A percentile compares a stretch with the other conserved stretches of the same genome.
phyloP scores from a whole-genome alignment of 2,329 filamentous ascomycete species.

The Pestalotiopsis sp. region DNA sequence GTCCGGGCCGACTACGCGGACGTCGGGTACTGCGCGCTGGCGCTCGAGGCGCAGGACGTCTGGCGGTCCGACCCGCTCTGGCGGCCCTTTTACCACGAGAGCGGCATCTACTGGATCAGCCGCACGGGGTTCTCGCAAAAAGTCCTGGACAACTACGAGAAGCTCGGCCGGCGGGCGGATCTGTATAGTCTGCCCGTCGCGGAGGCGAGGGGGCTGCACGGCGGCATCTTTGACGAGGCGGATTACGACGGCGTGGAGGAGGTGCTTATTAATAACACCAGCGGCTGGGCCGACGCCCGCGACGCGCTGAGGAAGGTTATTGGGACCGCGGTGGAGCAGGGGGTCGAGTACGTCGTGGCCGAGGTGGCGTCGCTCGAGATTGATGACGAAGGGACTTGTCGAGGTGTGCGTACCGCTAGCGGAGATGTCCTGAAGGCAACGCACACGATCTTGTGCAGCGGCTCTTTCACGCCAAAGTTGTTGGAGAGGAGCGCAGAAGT shows the following conservation, averaged over 20 bases:
- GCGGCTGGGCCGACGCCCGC: slow-evolving; percentile 66
- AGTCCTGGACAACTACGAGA: slow-evolving; percentile 56
- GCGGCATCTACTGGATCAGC: slow-evolving; percentile 57
- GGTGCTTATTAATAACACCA: slow-evolving; percentile 62
- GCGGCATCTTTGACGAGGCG: slow-evolving; percentile 61
- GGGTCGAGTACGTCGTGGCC: slow-evolving; percentile 60
- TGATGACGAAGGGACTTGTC: slow-evolving; percentile 43
- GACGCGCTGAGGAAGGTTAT: slow-evolving; percentile 59
- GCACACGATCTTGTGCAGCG: slow-evolving; percentile 56
- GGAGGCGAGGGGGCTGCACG: slow-evolving; percentile 52
- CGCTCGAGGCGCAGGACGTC: slow-evolving; percentile 65
- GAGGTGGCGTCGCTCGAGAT: slow-evolving; percentile 52
- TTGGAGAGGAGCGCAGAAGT: slow-evolving; percentile 52
- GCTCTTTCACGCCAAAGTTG: slow-evolving; percentile 60
- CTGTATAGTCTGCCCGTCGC: slow-evolving; percentile 47
- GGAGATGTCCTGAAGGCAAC: slow-evolving; percentile 49
- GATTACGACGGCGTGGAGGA: slow-evolving; percentile 62
- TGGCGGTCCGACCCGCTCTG: slow-evolving; percentile 50
- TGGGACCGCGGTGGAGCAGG: slow-evolving; percentile 51
- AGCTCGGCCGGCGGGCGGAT: slow-evolving; percentile 41
- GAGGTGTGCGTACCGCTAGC: slow-evolving; percentile 49
- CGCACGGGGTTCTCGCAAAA: slow-evolving; percentile 51
- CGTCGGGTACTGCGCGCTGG: slow-evolving; percentile 65
- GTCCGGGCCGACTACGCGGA: slow-evolving; percentile 71
- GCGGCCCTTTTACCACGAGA: slow-evolving; percentile 49